Conservation (phyloP, 83 land plant species). For the Thuja plicata region DNA sequence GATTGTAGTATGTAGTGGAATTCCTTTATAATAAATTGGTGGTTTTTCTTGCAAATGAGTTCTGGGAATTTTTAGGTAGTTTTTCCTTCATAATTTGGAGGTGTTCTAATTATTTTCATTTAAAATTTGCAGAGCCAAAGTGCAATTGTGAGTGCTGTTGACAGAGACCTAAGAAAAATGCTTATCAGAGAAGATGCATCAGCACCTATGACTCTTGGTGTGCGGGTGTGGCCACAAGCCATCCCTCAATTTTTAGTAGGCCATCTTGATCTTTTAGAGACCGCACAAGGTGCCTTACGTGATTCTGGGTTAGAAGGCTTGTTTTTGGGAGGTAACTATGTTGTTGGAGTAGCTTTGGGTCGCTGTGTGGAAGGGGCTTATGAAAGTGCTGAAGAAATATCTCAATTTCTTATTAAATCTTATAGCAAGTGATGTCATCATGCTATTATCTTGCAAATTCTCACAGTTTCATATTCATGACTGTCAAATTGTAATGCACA, state of each 20-base stretch:
- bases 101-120: neutral
- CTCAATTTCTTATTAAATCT: constrained; percentile 33
- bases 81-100: neutral
- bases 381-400: constrained; percentile 70
- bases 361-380: constrained; percentile 94
- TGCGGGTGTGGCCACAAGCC: constrained; percentile 90
- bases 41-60: neutral
- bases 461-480: neutral
- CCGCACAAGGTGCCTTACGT: constrained; percentile 55
- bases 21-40: neutral
- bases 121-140: constrained; percentile 52
- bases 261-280: constrained; percentile 79
- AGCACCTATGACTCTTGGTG: constrained; percentile 72
- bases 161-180: constrained; percentile 85
- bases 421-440: constrained; percentile 19
- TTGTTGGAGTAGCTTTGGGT: constrained; percentile 92
- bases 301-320: constrained; percentile 67
- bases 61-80: neutral
- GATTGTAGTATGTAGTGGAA: neutral
- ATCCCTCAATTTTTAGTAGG: constrained; percentile 93
- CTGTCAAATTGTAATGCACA: neutral
- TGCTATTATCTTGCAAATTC: neutral
- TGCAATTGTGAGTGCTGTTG: constrained; percentile 73
- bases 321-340: constrained; percentile 94
- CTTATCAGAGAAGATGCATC: constrained; percentile 74